Percentiles rank a stretch among this genome's conserved stretches.
These are phyloP conservation scores for Eutrema japonicum DNA, from an alignment of 345 rosid species.

Conservation along the genomic window DNA sequence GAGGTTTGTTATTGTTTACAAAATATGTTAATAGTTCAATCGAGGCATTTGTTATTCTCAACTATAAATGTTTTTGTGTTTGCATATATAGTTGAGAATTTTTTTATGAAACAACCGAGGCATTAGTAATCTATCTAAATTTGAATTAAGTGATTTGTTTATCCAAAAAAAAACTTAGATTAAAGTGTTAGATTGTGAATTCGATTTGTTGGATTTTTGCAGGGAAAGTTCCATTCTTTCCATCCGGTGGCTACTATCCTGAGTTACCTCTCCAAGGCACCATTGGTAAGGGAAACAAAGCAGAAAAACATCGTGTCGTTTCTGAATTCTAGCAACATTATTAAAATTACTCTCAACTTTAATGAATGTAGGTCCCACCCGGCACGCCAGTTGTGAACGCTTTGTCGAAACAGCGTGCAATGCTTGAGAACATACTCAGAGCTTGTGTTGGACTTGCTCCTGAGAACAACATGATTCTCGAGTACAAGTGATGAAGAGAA, in stretches of 20 bases:
- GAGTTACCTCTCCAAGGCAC: conserved; percentile 97
- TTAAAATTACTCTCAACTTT: not conserved
- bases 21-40: not conserved
- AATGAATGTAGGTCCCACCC: conserved; percentile 76
- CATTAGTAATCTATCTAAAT: not conserved
- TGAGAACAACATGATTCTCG: conserved; percentile 99
- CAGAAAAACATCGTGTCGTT: conserved; percentile 29
- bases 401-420: conserved; percentile 96
- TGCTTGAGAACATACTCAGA: conserved; percentile 97
- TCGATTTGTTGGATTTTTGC: conserved; percentile 33
- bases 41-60: too few relatives aligned
- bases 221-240: conserved; percentile 96
- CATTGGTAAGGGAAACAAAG: conserved; percentile 62
- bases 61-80: not conserved
- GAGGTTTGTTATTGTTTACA: conserved; percentile 56
- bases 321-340: not conserved
- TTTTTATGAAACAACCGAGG: not conserved
- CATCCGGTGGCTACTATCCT: conserved; percentile 97
- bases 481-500: conserved; percentile 70
- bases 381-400: conserved; percentile 99
- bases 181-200: not conserved
- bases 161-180: not conserved
- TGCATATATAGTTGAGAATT: not conserved
- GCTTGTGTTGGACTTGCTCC: conserved; percentile 98
- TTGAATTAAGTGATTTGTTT: not conserved